These are phyloP conservation scores for Thielaviopsis populi DNA, from an alignment of 2,329 filamentous ascomycete species.

Conservation along the genomic window DNA sequence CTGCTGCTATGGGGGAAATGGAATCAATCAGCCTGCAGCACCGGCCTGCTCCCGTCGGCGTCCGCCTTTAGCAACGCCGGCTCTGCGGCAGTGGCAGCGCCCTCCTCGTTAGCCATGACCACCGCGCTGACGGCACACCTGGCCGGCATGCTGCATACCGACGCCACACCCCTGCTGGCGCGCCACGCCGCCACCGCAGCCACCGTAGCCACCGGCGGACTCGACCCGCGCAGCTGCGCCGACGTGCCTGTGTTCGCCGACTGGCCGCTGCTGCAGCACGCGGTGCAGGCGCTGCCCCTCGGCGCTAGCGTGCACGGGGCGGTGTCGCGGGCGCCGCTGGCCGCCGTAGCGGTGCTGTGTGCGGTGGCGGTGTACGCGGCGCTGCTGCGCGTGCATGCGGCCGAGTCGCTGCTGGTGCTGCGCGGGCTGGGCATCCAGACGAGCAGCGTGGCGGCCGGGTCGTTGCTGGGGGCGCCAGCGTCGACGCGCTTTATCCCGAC, in stretches of 20 bases:
- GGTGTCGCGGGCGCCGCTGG: constrained; percentile 26
- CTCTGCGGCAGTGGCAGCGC: neutral
- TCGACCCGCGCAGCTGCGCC: constrained; percentile 18
- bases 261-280: constrained; percentile 24
- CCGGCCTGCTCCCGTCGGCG: constrained; percentile 2
- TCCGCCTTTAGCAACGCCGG: neutral
- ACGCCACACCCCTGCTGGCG: neutral
- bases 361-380: constrained; percentile 28
- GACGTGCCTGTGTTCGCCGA: constrained; percentile 21
- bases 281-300: constrained; percentile 28
- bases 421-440: constrained; percentile 86
- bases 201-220: constrained; percentile 17
- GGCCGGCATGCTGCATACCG: neutral
- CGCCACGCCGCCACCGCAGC: constrained; percentile 16
- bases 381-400: constrained; percentile 35
- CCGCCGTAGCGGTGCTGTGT: constrained; percentile 28
- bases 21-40: constrained; percentile 22
- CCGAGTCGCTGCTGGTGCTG: constrained; percentile 79
- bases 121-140: neutral
- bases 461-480: constrained; percentile 43
- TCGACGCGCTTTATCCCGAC: constrained; percentile 63
- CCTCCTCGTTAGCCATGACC: neutral
- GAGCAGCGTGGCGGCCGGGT: constrained; percentile 36
- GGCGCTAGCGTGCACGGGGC: constrained; percentile 24
- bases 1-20: constrained; percentile 38